Evolutionary conservation across 805 yeast genomes (phyloP).

Genomic region (Candida xyloterini): DNA sequence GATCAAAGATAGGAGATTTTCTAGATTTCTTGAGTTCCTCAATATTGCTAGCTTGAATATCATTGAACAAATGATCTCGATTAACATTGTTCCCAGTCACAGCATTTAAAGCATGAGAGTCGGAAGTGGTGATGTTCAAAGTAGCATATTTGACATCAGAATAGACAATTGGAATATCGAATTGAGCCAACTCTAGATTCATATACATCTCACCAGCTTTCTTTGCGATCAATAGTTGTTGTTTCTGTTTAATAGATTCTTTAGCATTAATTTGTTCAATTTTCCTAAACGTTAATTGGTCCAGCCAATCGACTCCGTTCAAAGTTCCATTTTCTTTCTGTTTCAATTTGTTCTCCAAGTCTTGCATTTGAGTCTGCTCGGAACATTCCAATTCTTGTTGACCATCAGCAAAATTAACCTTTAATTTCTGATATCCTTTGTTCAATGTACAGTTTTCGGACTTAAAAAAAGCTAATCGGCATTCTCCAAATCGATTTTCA

Average conservation of each 20-base stretch:
- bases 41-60: conserved; percentile 25
- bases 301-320: conserved; percentile 67
- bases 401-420: conserved; percentile 26
- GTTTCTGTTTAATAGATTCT: conserved; percentile 9
- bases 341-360: conserved; percentile 53
- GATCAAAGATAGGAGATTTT: conserved; percentile 51
- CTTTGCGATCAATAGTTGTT: conserved; percentile 12
- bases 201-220: conserved; percentile 17
- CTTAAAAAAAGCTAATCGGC: conserved; percentile 57
- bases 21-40: conserved; percentile 6
- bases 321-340: conserved; percentile 67
- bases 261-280: conserved; percentile 40
- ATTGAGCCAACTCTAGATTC: conserved; percentile 55
- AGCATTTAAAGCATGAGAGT: conserved; percentile 22
- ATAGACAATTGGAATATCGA: conserved; percentile 70
- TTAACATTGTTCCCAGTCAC: conserved; percentile 18
- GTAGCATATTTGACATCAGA: conserved; percentile 51
- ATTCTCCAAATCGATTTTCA: conserved; percentile 53
- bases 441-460: conserved; percentile 52
- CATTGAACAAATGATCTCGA: conserved; percentile 22
- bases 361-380: conserved; percentile 37
- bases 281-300: conserved; percentile 55
- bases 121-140: conserved; percentile 26
- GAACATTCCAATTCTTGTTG: conserved; percentile 14
- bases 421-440: conserved; percentile 66